Evolutionary conservation across 2,329 filamentous ascomycete species (phyloP), one percentile per base, ranked within the genome.

Genomic region (Penicillium sp.): DNA sequence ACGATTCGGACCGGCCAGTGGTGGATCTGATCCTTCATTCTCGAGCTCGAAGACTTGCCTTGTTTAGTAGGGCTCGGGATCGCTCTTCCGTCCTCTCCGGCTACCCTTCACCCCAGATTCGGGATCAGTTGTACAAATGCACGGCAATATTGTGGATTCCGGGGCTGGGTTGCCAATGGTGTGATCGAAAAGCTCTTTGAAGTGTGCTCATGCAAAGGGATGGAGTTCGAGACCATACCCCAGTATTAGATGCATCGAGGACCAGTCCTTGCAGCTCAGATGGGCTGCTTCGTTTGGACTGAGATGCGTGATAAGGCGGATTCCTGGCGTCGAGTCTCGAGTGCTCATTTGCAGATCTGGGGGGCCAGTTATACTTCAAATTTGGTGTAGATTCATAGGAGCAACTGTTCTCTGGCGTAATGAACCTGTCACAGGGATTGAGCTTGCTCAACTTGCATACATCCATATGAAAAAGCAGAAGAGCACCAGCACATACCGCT

Each of bases 1-100:
- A 21, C 29, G 20, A 54, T 51, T 47, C 33, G 41, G 52, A 15
- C 52, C 32, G 35, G 48, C 33, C 30, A 38, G 33, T 36, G 39
- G 34, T 18, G 15, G 31, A 33, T 32, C 30, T 31, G 33, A 35
- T 36, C 16, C 44, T 35, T 25, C 32, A 36, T 39, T 34, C 34
- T 9, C 13, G 26, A 15, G 21, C 36, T 48, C 39, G 39, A 38
- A 32, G 39, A 39, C 14, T 48, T 37, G 39, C 34, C 34, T 32
- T 46, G 13, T 41, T 39, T 17, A 28, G 25, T 38, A 34, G 8
- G 7, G 5, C 17, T n/a, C 17, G 16, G 11, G 10, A 27, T 27
- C 14, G 25, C 26, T 16, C 27, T 37, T n/a, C n/a, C n/a, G n/a
- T n/a, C n/a, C n/a, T n/a, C n/a, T n/a, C 13, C 23, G 7, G 18